These are phyloP conservation scores for Acacia crassicarpa DNA, from an alignment of 306 rosid species.

Conservation along the genomic window DNA sequence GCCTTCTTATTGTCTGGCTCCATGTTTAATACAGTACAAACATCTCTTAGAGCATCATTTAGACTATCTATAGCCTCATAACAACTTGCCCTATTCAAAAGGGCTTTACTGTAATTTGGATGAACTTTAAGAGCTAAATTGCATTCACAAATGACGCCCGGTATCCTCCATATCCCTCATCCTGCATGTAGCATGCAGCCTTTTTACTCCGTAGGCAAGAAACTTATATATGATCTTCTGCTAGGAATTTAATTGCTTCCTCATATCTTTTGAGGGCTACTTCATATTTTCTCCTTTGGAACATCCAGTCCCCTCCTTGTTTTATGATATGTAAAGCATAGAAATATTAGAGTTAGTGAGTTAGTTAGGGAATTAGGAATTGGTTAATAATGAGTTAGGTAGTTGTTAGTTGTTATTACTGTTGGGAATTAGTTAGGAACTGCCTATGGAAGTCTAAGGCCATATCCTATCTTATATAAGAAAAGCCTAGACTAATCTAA, in stretches of 20 bases:
- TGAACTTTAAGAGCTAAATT: constrained; percentile 84
- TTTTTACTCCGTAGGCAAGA: constrained; percentile 82
- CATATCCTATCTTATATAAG: too few relatives aligned
- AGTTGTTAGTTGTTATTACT: too few relatives aligned
- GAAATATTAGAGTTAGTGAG: too few relatives aligned
- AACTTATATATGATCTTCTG: constrained; percentile 73
- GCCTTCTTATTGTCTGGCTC: constrained; percentile 90
- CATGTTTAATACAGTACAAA: constrained; percentile 53
- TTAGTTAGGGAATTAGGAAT: too few relatives aligned
- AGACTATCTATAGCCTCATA: constrained; percentile 81
- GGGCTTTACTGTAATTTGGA: constrained; percentile 79
- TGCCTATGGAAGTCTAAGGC: too few relatives aligned
- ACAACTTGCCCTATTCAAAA: constrained; percentile 91
- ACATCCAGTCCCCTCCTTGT: constrained; percentile 84
- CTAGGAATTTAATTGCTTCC: constrained; percentile 80
- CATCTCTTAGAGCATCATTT: constrained; percentile 83
- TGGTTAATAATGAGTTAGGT: too few relatives aligned
- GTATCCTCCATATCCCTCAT: constrained; percentile 71
- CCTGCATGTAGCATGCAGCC: constrained; percentile 95
- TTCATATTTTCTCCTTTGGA: constrained; percentile 70
- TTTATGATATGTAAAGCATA: too few relatives aligned
- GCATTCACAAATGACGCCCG: constrained; percentile 84
- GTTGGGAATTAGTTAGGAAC: too few relatives aligned
- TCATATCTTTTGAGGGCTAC: constrained; percentile 81
- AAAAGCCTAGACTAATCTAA: too few relatives aligned